Base-by-base conservation (phyloP, 2,329 filamentous ascomycete genomes). In the Tolypocladium ovalisporum region DNA sequence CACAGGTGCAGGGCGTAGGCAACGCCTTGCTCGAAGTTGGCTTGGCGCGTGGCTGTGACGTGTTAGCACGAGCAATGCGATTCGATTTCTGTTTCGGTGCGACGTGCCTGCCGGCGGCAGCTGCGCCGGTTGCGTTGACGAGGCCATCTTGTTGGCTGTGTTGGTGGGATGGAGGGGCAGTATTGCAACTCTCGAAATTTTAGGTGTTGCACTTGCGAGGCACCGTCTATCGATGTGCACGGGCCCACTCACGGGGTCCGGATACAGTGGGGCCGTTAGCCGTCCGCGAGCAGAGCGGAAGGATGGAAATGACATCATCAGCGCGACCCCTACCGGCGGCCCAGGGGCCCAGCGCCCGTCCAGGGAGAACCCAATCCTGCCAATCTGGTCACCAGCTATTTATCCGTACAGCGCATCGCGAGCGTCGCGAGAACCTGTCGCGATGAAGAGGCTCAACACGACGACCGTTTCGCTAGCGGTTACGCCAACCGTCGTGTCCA, bases 1-100 rank as follows among this genome's bases (percentile, higher is more conserved):
- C 94, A 99, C 68, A 89, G 83, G 76, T 92, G 85, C 63, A 99
- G 84, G 49, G 87, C 77, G 70, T 94, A 87, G 70, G 90, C 90
- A 65, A 97, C 87, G 68, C 85, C 88, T 67, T 94, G 87, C 71
- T 97, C 94, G 76, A 97, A 89, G 67, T 84, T 80, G 62, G 79
- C 73, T 68, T 86, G 80, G 65, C 80, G 79, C 65, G 75, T 74
- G 66, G 79, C 80, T 82, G 65, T n/a, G 35, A 29, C 3, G 29
- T 0, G 9, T 52, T 17, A 57, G 49, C 17, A 24, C 19, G 3
- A 35, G 32, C 49, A 47, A n/a, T 39, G 34, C 35, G 4, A 17
- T 47, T 5, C 1, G 10, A 22, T 3, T 4, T 7, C 22, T n/a
- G 22, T 1, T 10, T 34, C 29, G 47, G 19, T 24, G 19, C 13